Evolutionary conservation across 164 flowering plant species (phyloP), one percentile per base, ranked within the genome.

Genomic region (Magnolia officinalis): DNA sequence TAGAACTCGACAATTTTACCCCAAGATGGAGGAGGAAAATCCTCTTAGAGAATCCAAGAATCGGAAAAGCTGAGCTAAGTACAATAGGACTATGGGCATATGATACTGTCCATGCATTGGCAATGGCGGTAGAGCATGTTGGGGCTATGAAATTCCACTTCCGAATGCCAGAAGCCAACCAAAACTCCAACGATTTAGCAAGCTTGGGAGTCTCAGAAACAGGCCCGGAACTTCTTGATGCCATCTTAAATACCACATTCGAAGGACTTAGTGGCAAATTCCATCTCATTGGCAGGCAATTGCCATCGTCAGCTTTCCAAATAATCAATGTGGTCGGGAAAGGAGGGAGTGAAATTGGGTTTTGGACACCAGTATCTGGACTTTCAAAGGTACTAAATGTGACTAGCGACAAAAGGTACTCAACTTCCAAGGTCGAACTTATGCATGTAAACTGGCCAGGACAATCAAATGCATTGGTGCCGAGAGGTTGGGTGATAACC

Each of bases 31-130:
- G 16, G 52, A 72, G 68, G 9, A 37, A 63, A 13, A 66, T 78
- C 63, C 55, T 2, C 2, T 24, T 67, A 5, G 74, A 72, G 50
- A 31, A 79, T 11, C 75, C 73, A 23, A 58, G 77, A 24, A 23
- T 23, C 8, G 37, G 65, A 18, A 16, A 7, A 13, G 1, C 58
- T 29, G 76, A 74, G 14, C 31, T 80, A 9, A 78, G 70, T 26
- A 20, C 81, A 1, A 80, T 75, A 67, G 88, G 88, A 5, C n/a
- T 89, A 24, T 81, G 88, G 89, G 90, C 89, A 4, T 86, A 90
- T 80, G 90, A 90, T 77, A 77, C 87, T 1, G 69, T 72, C 4
- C 74, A 70, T 50, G 85, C 85, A 8, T 49, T 88, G 7, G 90
- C 91, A 26, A 76, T 68, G 76, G 85, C 89, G 37, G 74, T 74